phyloP scores from a whole-genome alignment of 495 filamentous ascomycete species.

The Neurospora pannonica region DNA sequence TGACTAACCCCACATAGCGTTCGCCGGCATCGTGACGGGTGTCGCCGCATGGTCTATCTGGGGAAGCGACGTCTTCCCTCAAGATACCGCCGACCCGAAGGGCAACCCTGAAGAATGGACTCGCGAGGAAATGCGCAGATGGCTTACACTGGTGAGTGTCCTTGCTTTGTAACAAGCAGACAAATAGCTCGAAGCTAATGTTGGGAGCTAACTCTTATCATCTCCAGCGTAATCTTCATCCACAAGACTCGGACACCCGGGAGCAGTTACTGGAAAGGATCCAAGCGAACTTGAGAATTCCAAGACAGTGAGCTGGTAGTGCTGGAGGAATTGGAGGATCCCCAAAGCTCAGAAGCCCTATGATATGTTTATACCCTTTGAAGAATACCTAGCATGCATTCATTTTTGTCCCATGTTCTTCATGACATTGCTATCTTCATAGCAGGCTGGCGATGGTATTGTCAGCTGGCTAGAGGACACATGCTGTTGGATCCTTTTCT shows the following conservation, averaged over 20 bases:
- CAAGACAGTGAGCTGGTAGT: slow-evolving; percentile 12
- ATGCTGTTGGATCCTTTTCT: background rate
- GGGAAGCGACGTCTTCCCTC: slow-evolving; percentile 71
- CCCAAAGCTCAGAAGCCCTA: background rate
- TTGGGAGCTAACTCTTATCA: background rate
- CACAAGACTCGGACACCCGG: slow-evolving; percentile 52
- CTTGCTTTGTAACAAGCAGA: background rate
- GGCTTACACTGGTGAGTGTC: slow-evolving; percentile 62
- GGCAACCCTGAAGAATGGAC: slow-evolving; percentile 74
- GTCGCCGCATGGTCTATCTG: slow-evolving; percentile 77
- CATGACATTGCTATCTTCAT: background rate
- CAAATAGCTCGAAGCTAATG: background rate
- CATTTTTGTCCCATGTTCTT: background rate
- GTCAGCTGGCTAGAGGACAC: background rate
- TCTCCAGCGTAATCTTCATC: slow-evolving; percentile 61
- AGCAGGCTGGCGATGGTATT: background rate
- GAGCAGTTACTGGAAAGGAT: slow-evolving; percentile 75
- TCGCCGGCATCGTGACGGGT: slow-evolving; percentile 74
- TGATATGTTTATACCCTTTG: background rate
- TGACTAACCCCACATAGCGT: slow-evolving; percentile 37
- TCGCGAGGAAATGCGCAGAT: slow-evolving; percentile 58
- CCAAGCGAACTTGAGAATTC: slow-evolving; percentile 62
- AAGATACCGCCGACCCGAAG: slow-evolving; percentile 51
- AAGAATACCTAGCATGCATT: background rate
- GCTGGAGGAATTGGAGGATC: background rate